Percentiles rank a stretch among this genome's conserved stretches.
phyloP scores from a whole-genome alignment of 306 rosid genomes.

The Quercus parvula region DNA sequence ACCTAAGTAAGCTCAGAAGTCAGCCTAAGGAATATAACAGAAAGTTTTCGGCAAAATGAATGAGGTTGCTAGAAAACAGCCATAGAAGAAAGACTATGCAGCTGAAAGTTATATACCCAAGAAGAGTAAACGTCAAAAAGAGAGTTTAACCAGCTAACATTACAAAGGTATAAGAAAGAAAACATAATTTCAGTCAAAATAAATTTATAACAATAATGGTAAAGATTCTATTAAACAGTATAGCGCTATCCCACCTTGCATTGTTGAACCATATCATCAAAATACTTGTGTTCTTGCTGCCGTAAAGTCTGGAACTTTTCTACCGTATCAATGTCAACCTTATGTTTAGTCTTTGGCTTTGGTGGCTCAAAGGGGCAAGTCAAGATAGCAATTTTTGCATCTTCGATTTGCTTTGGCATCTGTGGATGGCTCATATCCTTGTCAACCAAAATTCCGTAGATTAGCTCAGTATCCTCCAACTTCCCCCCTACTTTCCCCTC shows the following conservation, averaged over 20 bases:
- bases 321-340: constrained; percentile 96
- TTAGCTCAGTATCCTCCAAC: constrained; percentile 89
- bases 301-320: constrained; percentile 92
- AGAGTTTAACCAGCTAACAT: too few relatives aligned
- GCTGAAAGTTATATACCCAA: too few relatives aligned
- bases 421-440: constrained; percentile 99
- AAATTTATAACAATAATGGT: not conserved
- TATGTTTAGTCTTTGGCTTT: constrained; percentile 98
- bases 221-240: not conserved
- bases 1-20: not conserved
- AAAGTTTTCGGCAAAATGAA: not conserved
- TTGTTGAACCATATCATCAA: constrained; percentile 91
- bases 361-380: constrained; percentile 99
- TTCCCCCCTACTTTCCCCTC: constrained; percentile 99
- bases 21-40: not conserved
- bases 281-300: constrained; percentile 76
- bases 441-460: constrained; percentile 87
- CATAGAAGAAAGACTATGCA: not conserved
- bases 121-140: too few relatives aligned
- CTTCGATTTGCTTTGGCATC: constrained; percentile 91
- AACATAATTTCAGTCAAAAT: not conserved
- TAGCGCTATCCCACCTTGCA: constrained; percentile 66
- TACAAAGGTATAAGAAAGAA: not conserved
- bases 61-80: not conserved
- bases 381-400: constrained; percentile 93